These are phyloP conservation scores for Linum tenue DNA, from an alignment of 345 rosid species.

Conservation along the genomic window DNA sequence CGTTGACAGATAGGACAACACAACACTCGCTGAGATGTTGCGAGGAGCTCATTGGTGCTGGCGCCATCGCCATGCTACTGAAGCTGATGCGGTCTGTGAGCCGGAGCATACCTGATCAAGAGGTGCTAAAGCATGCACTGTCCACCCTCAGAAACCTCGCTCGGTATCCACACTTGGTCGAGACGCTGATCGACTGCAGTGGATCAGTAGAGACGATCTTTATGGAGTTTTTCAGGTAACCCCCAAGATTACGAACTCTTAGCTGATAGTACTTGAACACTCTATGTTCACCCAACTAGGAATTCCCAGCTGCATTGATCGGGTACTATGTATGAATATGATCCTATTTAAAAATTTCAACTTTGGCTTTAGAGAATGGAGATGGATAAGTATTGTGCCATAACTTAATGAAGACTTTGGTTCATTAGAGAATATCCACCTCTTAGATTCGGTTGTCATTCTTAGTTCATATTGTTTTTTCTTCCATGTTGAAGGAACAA, in stretches of 20 bases:
- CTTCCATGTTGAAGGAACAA: constrained; percentile 49
- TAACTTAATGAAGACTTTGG: too few species aligned
- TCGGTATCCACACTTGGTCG: constrained; percentile 51
- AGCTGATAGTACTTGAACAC: background rate
- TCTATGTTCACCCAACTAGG: too few species aligned
- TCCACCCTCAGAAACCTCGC: constrained; percentile 69
- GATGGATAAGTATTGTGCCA: too few species aligned
- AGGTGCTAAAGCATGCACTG: constrained; percentile 70
- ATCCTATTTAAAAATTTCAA: too few species aligned
- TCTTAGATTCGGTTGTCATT: too few species aligned
- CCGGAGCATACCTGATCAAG: constrained; percentile 86
- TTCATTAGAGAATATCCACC: too few species aligned
- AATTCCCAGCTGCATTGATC: too few species aligned
- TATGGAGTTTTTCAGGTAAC: constrained; percentile 65
- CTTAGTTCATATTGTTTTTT: constrained; percentile 3
- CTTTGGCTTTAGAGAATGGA: too few species aligned
- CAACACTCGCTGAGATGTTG: constrained; percentile 73
- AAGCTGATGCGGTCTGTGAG: constrained; percentile 58
- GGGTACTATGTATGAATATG: too few species aligned
- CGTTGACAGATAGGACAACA: constrained; percentile 53
- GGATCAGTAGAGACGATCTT: constrained; percentile 55
- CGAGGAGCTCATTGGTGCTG: constrained; percentile 78
- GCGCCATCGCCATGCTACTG: constrained; percentile 59
- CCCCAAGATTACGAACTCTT: background rate
- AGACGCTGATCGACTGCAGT: constrained; percentile 41